phyloP scores from a whole-genome alignment of 148 eudicot species.

The Beta vulgaris region DNA sequence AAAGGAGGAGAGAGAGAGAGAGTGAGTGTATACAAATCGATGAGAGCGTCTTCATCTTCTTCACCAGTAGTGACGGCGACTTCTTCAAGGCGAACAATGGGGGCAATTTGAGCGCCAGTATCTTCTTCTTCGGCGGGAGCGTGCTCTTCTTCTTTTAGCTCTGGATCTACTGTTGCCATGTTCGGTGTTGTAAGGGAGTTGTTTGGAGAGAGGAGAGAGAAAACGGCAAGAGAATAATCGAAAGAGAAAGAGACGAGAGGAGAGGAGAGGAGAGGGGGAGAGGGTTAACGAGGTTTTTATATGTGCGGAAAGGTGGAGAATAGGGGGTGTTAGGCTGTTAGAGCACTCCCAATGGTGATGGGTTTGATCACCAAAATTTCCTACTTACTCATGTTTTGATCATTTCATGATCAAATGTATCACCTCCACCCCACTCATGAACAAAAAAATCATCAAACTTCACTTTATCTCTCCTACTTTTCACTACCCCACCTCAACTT shows the following conservation, averaged over 20 bases:
- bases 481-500: no score
- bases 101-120: conserved; percentile 78
- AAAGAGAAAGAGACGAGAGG: neutral
- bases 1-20: neutral
- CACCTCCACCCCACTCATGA: no score
- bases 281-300: neutral
- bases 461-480: no score
- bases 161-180: conserved; percentile 62
- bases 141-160: conserved; percentile 49
- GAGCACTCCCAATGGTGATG: no score
- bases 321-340: no score
- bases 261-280: neutral
- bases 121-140: conserved; percentile 65
- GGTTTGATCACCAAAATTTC: no score
- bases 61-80: conserved; percentile 77
- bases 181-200: neutral
- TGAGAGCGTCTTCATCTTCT: conserved; percentile 67
- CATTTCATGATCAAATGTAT: no score
- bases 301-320: no score
- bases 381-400: no score
- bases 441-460: no score
- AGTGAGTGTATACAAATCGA: conserved; percentile 51
- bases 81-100: conserved; percentile 69
- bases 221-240: neutral
- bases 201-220: neutral